Base-by-base conservation (phyloP, 768 basidiomycete species). In the Coprinopsis marcescibilis region DNA sequence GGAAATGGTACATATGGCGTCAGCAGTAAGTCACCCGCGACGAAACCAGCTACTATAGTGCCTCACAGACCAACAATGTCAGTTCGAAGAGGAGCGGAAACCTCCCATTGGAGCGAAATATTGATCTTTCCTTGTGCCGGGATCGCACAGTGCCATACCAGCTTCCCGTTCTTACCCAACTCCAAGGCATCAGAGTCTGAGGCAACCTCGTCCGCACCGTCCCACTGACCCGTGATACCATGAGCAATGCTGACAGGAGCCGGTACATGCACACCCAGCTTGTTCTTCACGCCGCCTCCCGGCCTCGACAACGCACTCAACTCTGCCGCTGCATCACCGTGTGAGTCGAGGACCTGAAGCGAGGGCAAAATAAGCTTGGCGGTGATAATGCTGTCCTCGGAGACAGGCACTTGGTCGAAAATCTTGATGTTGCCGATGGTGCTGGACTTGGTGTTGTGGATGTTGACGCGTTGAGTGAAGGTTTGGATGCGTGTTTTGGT, bases 321-420 rank as follows among this genome's bases (percentile, higher is more conserved):
- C 25, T 24, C 34, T 46, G 10, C 27, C 37, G 30, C 33, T 11
- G 46, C 45, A 15, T 49, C 27, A 20, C 45, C 50, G 27, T 46
- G 19, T 44, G 40, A 10, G 34, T 36, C 8, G n/a, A 24, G 25
- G 43, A 40, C 17, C 25, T 29, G n/a, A 36, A 66, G 57, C 4
- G 53, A 26, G 3, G 65, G 66, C 38, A 54, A 65, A 8, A 71
- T 56, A 12, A 70, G 59, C 54, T 72, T 74, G 43, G 75, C 68
- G 29, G 60, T 64, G 34, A 75, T 64, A 33, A 64, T 60, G 0
- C 67, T 49, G 26, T 61, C 60, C 39, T 69, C 57, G 1, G 70
- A 71, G 8, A 68, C 48, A 3, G 70, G 72, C 17, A 72, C 55
- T 43, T 65, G 66, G 46, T 73, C 70, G n/a, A 66, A 43, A 43